These are phyloP conservation scores for Malassezia dermatis DNA, from an alignment of 1,284 basidiomycete genomes.

Conservation along the genomic window DNA sequence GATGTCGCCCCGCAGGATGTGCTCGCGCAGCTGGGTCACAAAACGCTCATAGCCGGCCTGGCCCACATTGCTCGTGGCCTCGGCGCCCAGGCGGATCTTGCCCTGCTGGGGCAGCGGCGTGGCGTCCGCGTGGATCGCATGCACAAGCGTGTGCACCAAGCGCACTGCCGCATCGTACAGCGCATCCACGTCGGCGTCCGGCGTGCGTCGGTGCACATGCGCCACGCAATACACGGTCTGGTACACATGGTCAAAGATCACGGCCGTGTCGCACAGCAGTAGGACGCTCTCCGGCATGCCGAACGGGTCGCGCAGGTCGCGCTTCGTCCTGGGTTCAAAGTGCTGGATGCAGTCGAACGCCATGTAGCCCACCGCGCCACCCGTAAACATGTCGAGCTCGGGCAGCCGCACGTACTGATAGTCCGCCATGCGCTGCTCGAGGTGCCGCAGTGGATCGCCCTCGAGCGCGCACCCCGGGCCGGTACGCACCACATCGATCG, in stretches of 20 bases:
- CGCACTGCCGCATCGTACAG: slow-evolving; percentile 24
- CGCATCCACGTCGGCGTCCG: slow-evolving; percentile 50
- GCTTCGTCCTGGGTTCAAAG: slow-evolving; percentile 62
- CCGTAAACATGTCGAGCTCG: slow-evolving; percentile 86
- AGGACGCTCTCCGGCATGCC: slow-evolving; percentile 88
- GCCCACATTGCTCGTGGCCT: slow-evolving; percentile 72
- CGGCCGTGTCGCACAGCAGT: slow-evolving; percentile 87
- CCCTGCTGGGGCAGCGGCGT: slow-evolving; percentile 56
- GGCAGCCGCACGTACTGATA: slow-evolving; percentile 86
- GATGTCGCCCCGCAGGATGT: slow-evolving; percentile 91
- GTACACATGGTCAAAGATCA: slow-evolving; percentile 94
- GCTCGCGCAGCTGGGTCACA: slow-evolving; percentile 82
- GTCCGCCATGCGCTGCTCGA: slow-evolving; percentile 74
- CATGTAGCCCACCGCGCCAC: slow-evolving; percentile 94
- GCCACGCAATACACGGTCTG: slow-evolving; percentile 88
- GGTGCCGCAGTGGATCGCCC: slow-evolving; percentile 74
- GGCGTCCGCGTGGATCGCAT: slow-evolving; percentile 19
- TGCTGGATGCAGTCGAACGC: slow-evolving; percentile 91
- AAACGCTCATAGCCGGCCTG: slow-evolving; percentile 83
- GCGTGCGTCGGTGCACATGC: slow-evolving; percentile 72
- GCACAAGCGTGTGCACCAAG: slow-evolving; percentile 22
- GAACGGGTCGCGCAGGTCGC: slow-evolving; percentile 61
- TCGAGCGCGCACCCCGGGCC: slow-evolving; percentile 70
- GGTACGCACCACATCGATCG: slow-evolving; percentile 78
- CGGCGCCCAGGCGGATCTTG: slow-evolving; percentile 40